Evolutionary conservation across 2,329 filamentous ascomycete genomes (phyloP).

Genomic region (Talaromyces sp.): DNA sequence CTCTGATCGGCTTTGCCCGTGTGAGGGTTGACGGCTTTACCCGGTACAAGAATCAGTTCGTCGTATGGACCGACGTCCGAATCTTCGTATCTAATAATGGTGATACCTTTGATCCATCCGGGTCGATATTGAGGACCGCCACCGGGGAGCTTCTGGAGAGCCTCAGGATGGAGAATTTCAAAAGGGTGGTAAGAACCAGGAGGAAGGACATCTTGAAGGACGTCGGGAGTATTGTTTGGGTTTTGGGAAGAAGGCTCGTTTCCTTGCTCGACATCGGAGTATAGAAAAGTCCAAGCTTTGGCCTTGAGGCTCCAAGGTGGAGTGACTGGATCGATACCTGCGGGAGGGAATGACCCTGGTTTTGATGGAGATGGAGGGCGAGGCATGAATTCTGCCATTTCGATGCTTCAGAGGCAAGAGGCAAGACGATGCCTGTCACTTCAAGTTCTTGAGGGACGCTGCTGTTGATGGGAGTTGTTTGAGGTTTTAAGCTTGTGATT

Average conservation of each 20-base stretch:
- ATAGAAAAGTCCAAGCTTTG: constrained; percentile 1
- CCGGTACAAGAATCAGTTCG: neutral
- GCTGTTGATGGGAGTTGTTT: no score
- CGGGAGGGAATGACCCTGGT: neutral
- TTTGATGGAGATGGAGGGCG: neutral
- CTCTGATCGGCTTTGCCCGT: neutral
- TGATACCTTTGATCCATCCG: neutral
- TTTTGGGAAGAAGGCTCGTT: neutral
- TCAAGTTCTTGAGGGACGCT: no score
- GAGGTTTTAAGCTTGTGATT: no score
- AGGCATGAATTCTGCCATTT: neutral
- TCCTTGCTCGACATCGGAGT: neutral
- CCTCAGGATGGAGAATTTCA: neutral
- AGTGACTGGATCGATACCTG: neutral
- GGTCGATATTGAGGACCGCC: neutral
- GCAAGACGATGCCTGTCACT: no score
- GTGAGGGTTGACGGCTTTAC: neutral
- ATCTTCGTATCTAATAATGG: neutral
- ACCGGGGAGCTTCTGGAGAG: neutral
- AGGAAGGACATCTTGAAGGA: neutral
- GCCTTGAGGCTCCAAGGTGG: constrained; percentile 1
- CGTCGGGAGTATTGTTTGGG: neutral
- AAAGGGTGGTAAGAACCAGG: neutral
- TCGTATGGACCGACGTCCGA: neutral
- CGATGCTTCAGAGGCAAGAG: no score